Evolutionary conservation across 2,329 filamentous ascomycete genomes (phyloP).

Genomic region (Sphaerulina populicola): DNA sequence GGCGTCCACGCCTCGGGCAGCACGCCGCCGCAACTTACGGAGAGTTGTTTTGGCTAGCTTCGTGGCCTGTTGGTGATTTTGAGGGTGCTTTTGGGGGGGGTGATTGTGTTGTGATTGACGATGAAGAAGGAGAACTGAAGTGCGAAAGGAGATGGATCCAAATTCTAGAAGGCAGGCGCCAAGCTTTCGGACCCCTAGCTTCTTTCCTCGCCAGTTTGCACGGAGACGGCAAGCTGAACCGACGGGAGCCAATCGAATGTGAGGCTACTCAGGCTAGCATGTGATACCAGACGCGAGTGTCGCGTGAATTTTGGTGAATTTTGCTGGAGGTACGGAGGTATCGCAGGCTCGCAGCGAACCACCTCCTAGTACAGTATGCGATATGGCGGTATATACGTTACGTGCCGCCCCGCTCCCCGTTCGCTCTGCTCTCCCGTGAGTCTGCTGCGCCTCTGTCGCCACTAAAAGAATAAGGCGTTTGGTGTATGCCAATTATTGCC

Average conservation of each 20-base stretch:
- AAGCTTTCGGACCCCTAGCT: not conserved
- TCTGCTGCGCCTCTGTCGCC: not conserved
- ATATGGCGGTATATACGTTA: no score
- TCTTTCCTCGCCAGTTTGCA: not conserved
- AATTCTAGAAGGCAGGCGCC: constrained; percentile 2
- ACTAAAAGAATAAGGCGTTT: not conserved
- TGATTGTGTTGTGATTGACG: constrained; percentile 18
- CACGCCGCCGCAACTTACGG: constrained; percentile 21
- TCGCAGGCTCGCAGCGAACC: no score
- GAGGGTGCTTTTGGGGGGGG: constrained; percentile 17
- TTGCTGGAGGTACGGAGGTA: no score
- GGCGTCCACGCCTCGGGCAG: constrained; percentile 1
- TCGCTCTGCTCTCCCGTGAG: constrained; percentile 2
- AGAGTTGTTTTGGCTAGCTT: constrained; percentile 47
- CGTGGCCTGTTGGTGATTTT: constrained; percentile 31
- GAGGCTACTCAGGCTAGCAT: no score
- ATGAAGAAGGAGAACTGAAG: constrained; percentile 23
- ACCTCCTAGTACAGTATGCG: no score
- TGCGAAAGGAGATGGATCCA: constrained; percentile 15
- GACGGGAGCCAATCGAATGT: not conserved
- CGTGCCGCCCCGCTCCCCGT: not conserved
- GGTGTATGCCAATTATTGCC: no score
- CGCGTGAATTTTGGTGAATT: no score
- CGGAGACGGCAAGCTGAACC: not conserved
- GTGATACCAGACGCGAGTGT: no score